phyloP scores from a whole-genome alignment of 495 filamentous ascomycete species.

The Aspergillus sclerotiicarbonarius region DNA sequence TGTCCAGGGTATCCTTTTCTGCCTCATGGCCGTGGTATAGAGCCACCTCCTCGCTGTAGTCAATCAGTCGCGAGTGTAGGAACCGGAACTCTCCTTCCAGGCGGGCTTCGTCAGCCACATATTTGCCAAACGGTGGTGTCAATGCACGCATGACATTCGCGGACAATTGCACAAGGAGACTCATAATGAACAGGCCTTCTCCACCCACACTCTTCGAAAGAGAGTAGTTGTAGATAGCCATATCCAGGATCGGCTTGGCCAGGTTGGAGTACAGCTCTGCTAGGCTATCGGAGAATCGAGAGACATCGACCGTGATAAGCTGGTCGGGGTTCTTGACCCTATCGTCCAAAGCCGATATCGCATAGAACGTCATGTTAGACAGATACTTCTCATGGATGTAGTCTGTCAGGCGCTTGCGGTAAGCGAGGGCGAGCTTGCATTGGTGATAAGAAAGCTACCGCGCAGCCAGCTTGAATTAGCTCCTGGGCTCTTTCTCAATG shows the following conservation, averaged over 20 bases:
- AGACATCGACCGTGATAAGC: slow-evolving; percentile 92
- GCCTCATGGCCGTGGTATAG: slow-evolving; percentile 91
- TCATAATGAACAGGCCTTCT: slow-evolving; percentile 93
- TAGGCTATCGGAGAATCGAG: slow-evolving; percentile 91
- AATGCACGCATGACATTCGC: slow-evolving; percentile 90
- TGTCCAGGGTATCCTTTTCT: slow-evolving; percentile 95
- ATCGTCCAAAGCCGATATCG: slow-evolving; percentile 90
- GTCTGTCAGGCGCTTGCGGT: slow-evolving; percentile 85
- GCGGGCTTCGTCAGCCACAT: slow-evolving; percentile 92
- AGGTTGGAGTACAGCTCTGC: slow-evolving; percentile 96
- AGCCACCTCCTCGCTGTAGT: slow-evolving; percentile 92
- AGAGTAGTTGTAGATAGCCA: slow-evolving; percentile 93
- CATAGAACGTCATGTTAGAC: slow-evolving; percentile 95
- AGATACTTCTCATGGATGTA: slow-evolving; percentile 93
- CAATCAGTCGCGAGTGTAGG: slow-evolving; percentile 89
- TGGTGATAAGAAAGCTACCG: slow-evolving; percentile 93
- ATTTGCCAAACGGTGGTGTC: slow-evolving; percentile 97
- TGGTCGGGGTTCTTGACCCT: slow-evolving; percentile 99
- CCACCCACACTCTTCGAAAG: slow-evolving; percentile 90
- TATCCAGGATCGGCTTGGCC: slow-evolving; percentile 93
- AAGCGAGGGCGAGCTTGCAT: slow-evolving; percentile 87
- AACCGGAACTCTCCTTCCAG: slow-evolving; percentile 96
- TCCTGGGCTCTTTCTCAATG: neutral
- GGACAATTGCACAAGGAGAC: slow-evolving; percentile 86
- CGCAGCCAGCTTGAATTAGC: neutral